phyloP scores from a whole-genome alignment of 352 stramenopile genomes.

The Phytophthora pseudosyringae region DNA sequence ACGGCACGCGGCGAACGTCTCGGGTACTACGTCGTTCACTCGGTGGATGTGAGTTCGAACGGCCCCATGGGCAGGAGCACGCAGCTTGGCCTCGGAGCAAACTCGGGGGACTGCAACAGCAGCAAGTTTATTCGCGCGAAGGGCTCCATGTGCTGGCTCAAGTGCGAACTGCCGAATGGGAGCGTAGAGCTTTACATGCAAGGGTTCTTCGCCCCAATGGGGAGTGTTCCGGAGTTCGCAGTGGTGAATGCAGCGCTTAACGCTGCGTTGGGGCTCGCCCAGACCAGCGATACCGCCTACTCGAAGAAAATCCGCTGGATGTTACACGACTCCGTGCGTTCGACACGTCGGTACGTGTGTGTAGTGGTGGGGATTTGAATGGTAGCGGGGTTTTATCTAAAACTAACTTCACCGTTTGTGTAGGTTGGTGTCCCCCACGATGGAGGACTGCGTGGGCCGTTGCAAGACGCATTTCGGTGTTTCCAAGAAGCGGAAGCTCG shows the following conservation, averaged over 20 bases:
- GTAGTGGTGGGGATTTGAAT: neutral
- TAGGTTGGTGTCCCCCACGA: slow-evolving; percentile 21
- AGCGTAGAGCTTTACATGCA: slow-evolving; percentile 50
- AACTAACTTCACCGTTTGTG: too few relatives aligned
- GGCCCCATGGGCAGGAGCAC: slow-evolving; percentile 23
- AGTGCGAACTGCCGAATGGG: slow-evolving; percentile 43
- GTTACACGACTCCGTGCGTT: slow-evolving; percentile 41
- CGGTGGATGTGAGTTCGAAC: slow-evolving; percentile 38
- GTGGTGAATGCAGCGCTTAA: slow-evolving; percentile 35
- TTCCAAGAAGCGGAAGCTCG: slow-evolving; percentile 33
- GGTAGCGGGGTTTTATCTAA: too few relatives aligned
- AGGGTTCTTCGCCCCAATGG: slow-evolving; percentile 46
- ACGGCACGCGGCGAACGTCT: slow-evolving; percentile 41
- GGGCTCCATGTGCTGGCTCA: slow-evolving; percentile 49
- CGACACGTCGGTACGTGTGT: slow-evolving; percentile 30
- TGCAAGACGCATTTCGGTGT: slow-evolving; percentile 43
- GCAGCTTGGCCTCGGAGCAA: slow-evolving; percentile 16
- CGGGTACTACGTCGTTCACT: slow-evolving; percentile 51
- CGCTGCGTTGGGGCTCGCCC: slow-evolving; percentile 28
- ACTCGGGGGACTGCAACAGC: neutral
- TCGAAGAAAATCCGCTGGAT: slow-evolving; percentile 60
- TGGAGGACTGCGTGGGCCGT: slow-evolving; percentile 38
- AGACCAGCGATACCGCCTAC: slow-evolving; percentile 46
- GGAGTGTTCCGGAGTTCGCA: slow-evolving; percentile 38
- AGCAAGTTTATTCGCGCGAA: slow-evolving; percentile 40